These are phyloP conservation scores for Anethum foeniculum DNA, from an alignment of 140 eudicot species.

Conservation along the genomic window DNA sequence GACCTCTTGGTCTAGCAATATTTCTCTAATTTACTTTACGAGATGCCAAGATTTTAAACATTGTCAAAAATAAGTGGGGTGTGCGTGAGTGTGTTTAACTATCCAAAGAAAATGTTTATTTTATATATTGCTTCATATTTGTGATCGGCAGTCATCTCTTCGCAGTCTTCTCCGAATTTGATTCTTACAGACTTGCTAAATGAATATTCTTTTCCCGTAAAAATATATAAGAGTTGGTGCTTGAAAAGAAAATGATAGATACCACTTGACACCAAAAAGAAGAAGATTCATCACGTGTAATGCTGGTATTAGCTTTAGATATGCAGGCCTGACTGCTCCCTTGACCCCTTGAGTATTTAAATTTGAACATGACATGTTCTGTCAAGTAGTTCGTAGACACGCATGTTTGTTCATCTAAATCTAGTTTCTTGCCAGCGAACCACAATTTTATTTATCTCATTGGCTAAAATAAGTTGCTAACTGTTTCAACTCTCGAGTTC, in stretches of 20 bases:
- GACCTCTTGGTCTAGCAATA: no score
- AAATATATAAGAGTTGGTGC: not conserved
- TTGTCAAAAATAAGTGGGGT: no score
- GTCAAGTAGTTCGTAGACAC: not conserved
- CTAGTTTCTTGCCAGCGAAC: not conserved
- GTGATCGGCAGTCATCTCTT: not conserved
- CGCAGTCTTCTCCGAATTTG: not conserved
- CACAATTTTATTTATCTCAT: not conserved
- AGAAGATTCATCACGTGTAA: conserved; percentile 2
- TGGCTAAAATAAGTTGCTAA: not conserved
- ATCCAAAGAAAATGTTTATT: no score
- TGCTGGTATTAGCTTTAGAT: not conserved
- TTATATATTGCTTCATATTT: no score
- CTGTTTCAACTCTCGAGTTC: not conserved
- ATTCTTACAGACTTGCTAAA: not conserved
- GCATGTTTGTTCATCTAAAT: not conserved
- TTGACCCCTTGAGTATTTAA: not conserved
- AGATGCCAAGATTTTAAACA: no score
- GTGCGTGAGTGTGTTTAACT: no score
- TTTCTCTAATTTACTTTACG: no score
- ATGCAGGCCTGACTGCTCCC: not conserved
- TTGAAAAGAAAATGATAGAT: not conserved
- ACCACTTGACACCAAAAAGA: not conserved
- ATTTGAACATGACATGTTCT: not conserved
- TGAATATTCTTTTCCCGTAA: not conserved